These are phyloP conservation scores for Podospora pseudocomata DNA, from an alignment of 495 filamentous ascomycete genomes.

Conservation along the genomic window DNA sequence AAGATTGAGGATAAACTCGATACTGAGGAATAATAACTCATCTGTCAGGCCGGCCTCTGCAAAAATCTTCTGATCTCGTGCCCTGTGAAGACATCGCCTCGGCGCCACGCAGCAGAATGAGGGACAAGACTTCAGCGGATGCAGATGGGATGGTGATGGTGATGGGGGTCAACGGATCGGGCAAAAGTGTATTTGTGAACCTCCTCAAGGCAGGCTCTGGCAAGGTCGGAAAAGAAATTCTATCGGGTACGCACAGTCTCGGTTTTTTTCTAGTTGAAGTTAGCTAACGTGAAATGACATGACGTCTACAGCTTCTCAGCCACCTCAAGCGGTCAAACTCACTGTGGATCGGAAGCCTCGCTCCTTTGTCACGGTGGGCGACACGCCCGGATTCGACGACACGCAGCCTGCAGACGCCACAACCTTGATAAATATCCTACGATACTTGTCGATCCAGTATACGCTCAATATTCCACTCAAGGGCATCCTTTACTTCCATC, in stretches of 20 bases:
- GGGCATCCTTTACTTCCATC: constrained; percentile 7
- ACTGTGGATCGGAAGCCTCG: not conserved
- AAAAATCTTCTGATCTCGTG: not conserved
- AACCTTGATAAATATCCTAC: not conserved
- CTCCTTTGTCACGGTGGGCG: not conserved
- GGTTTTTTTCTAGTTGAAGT: not conserved
- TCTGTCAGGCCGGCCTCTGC: not conserved
- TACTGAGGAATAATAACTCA: too few relatives aligned
- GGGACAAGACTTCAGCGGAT: not conserved
- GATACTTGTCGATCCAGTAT: not conserved
- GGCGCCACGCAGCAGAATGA: not conserved
- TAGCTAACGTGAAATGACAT: not conserved
- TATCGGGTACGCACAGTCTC: not conserved
- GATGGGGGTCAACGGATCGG: constrained; percentile 7
- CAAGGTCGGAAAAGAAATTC: not conserved
- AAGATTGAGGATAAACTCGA: not conserved
- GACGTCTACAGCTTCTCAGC: not conserved
- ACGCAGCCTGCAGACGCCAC: not conserved
- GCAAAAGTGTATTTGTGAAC: constrained; percentile 4
- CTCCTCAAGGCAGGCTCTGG: constrained; percentile 3
- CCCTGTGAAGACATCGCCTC: not conserved
- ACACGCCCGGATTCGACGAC: not conserved
- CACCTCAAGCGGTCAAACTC: not conserved
- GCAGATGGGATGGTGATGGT: constrained; percentile 7
- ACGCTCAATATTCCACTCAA: constrained; percentile 2